Conservation (phyloP, 768 basidiomycete genomes). For the Hypsizygus marmoreus region DNA sequence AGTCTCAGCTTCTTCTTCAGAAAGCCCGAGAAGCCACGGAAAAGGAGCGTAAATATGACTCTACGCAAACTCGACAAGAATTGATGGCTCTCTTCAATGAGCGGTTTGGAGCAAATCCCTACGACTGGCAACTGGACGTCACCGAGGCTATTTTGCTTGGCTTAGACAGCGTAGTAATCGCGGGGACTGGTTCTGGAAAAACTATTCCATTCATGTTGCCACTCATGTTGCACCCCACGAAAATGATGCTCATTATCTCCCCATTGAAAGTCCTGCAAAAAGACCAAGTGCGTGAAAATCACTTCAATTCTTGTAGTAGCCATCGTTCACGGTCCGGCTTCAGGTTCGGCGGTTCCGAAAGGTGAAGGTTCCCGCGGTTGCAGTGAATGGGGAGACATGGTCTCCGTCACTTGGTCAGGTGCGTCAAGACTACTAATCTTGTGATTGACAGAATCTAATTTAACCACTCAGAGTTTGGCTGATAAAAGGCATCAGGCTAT, state of each 20-base stretch:
- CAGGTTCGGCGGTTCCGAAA: slow-evolving; percentile 27
- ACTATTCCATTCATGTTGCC: slow-evolving; percentile 39
- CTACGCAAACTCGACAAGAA: too few relatives aligned
- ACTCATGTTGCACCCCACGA: slow-evolving; percentile 22
- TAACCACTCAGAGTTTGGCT: slow-evolving; percentile 24
- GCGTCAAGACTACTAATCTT: slow-evolving; percentile 5
- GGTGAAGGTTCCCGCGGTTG: slow-evolving; percentile 28
- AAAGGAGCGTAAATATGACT: too few relatives aligned
- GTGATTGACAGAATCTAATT: background rate
- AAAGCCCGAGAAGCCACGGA: too few relatives aligned
- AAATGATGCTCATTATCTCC: slow-evolving; percentile 33
- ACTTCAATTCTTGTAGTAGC: background rate
- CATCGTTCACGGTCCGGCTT: slow-evolving; percentile 2
- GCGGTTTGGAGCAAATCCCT: slow-evolving; percentile 19
- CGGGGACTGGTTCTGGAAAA: slow-evolving; percentile 40
- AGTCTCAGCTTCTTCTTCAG: slow-evolving; percentile 14
- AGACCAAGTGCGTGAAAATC: slow-evolving; percentile 30
- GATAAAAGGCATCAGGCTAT: slow-evolving; percentile 25
- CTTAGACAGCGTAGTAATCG: slow-evolving; percentile 34
- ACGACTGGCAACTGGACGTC: slow-evolving; percentile 42
- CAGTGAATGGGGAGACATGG: slow-evolving; percentile 40
- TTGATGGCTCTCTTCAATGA: too few relatives aligned
- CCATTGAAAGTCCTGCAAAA: slow-evolving; percentile 37
- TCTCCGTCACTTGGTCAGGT: slow-evolving; percentile 27
- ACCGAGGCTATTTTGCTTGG: slow-evolving; percentile 34